Evolutionary conservation across 2,329 filamentous ascomycete species (phyloP), one percentile per base, ranked within the genome.

Genomic region (Ilyonectria robusta): DNA sequence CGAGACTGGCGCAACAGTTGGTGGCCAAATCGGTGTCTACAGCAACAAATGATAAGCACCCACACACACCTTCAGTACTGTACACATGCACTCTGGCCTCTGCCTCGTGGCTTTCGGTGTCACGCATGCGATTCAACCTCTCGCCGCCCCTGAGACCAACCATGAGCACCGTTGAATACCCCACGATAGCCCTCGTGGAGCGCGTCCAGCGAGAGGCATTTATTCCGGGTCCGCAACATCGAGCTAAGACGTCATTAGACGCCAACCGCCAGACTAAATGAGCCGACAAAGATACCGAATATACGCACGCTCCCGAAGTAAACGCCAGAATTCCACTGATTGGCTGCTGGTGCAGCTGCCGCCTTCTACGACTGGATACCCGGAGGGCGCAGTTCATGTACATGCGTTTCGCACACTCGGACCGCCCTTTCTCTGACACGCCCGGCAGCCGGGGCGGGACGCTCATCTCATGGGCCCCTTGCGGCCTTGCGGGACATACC

Each of bases 281-380:
- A 31, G 48, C 58, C 21, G 59, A 47, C 46, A 31, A 46, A 56
- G 42, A 47, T 29, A 13, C 55, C 35, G 55, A 59, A 59, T 59
- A 59, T 47, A 61, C 58, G 57, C 62, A 51, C 44, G 57, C 51
- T 70, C 66, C 72, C 72, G 74, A 75, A 66, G 66, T 75, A 75
- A 70, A 76, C 74, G 74, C 74, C 72, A 66, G 66, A 74, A 76
- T 70, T 67, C 37, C 46, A 23, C 67, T 75, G 68, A 74, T 73
- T 75, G 74, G 74, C 26, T 50, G 48, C 11, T 40, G 47, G 37
- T 29, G 35, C 42, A 19, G 40, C 51, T n/a, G 62, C 55, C 47
- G 35, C 47, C 40, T 63, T 33, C 31, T 31, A 59, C 57, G 47
- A 64, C 59, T 62, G 60, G 60, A 47, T 48, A 9, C 10, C 35